Base-by-base conservation (phyloP, 768 basidiomycete species). In the Termitomyces heimii region DNA sequence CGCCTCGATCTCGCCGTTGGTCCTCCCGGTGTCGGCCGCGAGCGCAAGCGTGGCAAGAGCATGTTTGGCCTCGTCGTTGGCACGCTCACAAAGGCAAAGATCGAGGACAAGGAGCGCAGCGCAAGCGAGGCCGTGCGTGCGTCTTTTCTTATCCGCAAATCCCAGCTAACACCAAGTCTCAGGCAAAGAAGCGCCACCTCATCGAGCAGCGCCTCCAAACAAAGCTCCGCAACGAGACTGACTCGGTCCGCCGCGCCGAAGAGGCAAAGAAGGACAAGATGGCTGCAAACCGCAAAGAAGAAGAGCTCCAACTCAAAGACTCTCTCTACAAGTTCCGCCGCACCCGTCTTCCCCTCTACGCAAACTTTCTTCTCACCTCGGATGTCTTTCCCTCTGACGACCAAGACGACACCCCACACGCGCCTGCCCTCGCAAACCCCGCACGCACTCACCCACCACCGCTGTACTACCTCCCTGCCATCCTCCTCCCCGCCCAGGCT, bases 221-320 rank as follows among this genome's bases (percentile, higher is more conserved):
- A 75, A 92, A 90, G 75, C 80, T 93, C 61, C 80, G 82, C 69
- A 88, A 85, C 79, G 91, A 93, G 71, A 89, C 86, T 78, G 89
- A 89, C 71, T 79, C 85, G 77, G 89, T 92, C 74, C 83, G 89
- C 70, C 80, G 86, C 70, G 85, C 86, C 63, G 90, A 91, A 77
- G 89, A 92, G 73, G 86, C 85, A 59, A 91, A 91, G 74, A 89
- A 89, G 70, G 88, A 90, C 73, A 89, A 89, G 71, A 82, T 82
- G 49, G 60, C 67, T 39, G 88, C 90, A 46, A 89, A 84, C 70
- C 77, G 89, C 60, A 90, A 83, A 70, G 91, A 93, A 72, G 89
- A 92, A 68, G 90, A 93, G 7, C 68, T 91, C 46, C 86, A 88
- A 64, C 77, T 92, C 50, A 88, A 85, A 71, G 89, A 92, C 64